phyloP scores from a whole-genome alignment of 768 basidiomycete genomes.

The Phlegmacium glaucopus region DNA sequence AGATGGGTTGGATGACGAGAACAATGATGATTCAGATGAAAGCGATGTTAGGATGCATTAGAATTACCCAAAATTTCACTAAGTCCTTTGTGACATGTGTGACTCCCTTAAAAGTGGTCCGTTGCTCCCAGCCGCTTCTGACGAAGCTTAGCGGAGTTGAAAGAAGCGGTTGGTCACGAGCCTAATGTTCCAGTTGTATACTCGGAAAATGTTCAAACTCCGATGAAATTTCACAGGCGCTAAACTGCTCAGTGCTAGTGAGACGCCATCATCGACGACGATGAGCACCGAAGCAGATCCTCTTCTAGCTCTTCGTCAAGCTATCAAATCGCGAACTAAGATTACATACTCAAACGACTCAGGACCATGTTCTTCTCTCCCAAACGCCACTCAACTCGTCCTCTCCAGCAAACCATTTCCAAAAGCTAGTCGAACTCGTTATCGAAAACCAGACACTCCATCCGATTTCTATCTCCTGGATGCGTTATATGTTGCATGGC shows the following conservation, averaged over 20 bases:
- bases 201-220: neutral
- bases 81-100: too few species aligned
- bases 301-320: slow-evolving; percentile 54
- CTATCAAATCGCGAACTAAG: slow-evolving; percentile 51
- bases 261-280: slow-evolving; percentile 3
- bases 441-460: slow-evolving; percentile 58
- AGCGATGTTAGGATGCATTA: too few species aligned
- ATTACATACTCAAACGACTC: slow-evolving; percentile 47
- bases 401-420: slow-evolving; percentile 54
- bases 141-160: too few species aligned
- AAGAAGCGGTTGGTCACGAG: too few species aligned
- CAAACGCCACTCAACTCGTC: slow-evolving; percentile 61
- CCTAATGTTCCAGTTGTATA: too few species aligned
- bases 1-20: too few species aligned
- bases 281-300: slow-evolving; percentile 42
- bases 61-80: too few species aligned
- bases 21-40: too few species aligned
- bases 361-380: slow-evolving; percentile 44
- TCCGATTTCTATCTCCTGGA: slow-evolving; percentile 77
- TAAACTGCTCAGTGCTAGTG: too few species aligned
- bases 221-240: too few species aligned
- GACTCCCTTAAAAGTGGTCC: too few species aligned
- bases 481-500: slow-evolving; percentile 84
- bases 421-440: slow-evolving; percentile 76
- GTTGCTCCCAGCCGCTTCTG: too few species aligned